Conservation (phyloP, 768 basidiomycete species). For the Termitomyces eurrhizus region DNA sequence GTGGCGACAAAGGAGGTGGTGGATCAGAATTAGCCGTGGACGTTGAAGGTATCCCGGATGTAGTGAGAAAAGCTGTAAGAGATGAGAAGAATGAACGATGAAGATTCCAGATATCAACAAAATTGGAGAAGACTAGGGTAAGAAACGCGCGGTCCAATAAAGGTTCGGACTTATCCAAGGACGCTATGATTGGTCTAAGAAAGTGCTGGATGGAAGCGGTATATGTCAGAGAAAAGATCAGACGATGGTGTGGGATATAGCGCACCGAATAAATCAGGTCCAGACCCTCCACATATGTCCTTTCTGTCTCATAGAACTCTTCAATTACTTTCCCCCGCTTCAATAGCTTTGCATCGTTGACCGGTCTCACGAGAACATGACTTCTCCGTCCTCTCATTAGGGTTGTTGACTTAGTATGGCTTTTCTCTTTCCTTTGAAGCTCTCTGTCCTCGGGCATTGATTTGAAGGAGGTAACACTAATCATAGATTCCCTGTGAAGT, state of each 20-base stretch:
- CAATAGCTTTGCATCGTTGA: slow-evolving; percentile 43
- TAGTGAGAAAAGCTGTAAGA: slow-evolving; percentile 45
- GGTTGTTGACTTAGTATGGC: slow-evolving; percentile 29
- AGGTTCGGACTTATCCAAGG: slow-evolving; percentile 64
- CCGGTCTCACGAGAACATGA: slow-evolving; percentile 32
- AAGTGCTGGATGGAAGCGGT: slow-evolving; percentile 55
- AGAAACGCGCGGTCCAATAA: slow-evolving; percentile 67
- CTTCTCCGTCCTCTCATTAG: slow-evolving; percentile 33
- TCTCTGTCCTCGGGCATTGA: slow-evolving; percentile 57
- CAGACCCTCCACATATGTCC: slow-evolving; percentile 74
- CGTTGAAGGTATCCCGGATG: slow-evolving; percentile 4
- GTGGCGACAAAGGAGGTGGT: slow-evolving; percentile 40
- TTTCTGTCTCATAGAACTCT: slow-evolving; percentile 82
- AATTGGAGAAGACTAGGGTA: slow-evolving; percentile 79
- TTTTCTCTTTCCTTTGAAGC: slow-evolving; percentile 24
- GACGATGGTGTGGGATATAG: slow-evolving; percentile 9
- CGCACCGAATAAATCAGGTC: slow-evolving; percentile 79
- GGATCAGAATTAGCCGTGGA: slow-evolving; percentile 25
- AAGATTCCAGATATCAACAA: slow-evolving; percentile 89
- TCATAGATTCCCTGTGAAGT: slow-evolving; percentile 58
- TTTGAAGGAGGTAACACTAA: slow-evolving; percentile 71
- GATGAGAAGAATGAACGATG: slow-evolving; percentile 72
- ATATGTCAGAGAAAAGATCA: background rate
- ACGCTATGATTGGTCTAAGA: slow-evolving; percentile 71
- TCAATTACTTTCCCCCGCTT: slow-evolving; percentile 70